phyloP scores from a whole-genome alignment of 305 asterid genomes.

The Fraxinus paxiana region DNA sequence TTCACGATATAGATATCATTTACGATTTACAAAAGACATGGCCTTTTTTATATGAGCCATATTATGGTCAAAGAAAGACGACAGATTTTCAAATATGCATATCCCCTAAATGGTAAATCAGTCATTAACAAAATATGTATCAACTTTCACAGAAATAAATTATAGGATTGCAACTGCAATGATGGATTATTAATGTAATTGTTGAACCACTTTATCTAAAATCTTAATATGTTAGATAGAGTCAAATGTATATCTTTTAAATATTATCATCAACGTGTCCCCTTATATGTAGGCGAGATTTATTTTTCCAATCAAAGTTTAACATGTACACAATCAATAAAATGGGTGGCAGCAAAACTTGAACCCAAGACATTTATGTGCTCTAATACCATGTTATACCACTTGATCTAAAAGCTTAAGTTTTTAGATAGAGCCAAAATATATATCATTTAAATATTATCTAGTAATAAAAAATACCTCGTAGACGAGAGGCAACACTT shows the following conservation, averaged over 20 bases:
- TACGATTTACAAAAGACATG: background rate
- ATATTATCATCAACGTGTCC: background rate
- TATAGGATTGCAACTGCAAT: background rate
- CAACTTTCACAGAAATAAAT: background rate
- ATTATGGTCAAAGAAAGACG: background rate
- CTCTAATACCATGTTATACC: background rate
- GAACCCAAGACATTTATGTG: background rate
- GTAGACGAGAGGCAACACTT: conserved; percentile 86
- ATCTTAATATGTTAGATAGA: background rate
- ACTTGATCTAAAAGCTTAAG: background rate
- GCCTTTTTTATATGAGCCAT: background rate
- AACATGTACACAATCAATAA: background rate
- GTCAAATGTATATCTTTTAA: background rate
- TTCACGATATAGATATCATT: background rate
- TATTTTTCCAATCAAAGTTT: background rate
- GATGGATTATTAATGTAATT: background rate
- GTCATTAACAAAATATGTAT: background rate
- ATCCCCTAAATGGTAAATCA: background rate
- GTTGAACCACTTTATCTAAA: background rate
- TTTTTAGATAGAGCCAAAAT: background rate
- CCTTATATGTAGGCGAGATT: background rate
- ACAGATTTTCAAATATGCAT: background rate
- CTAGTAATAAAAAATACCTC: conserved; percentile 43
- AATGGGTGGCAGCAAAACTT: background rate
- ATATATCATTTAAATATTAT: background rate